phyloP scores from a whole-genome alignment of 2,329 filamentous ascomycete genomes.

The Microcyclospora tardicrescens region DNA sequence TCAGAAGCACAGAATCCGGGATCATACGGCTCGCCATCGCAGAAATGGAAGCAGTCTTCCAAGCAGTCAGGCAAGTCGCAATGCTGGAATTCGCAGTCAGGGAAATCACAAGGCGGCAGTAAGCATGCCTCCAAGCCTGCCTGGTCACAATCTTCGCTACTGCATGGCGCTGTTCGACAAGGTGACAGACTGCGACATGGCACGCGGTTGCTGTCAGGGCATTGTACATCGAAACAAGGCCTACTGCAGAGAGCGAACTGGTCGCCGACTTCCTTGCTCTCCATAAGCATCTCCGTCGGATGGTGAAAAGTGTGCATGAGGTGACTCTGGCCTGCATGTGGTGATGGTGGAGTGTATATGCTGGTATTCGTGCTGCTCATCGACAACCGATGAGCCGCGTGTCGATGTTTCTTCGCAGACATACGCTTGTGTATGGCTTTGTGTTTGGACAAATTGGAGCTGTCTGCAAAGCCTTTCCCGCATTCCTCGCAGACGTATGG shows the following conservation, averaged over 20 bases:
- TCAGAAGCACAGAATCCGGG: background rate
- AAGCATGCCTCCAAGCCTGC: slow-evolving; percentile 1
- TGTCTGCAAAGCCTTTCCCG: slow-evolving; percentile 23
- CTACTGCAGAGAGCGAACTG: slow-evolving; percentile 3
- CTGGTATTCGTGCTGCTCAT: too few relatives aligned
- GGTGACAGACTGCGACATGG: slow-evolving; percentile 9
- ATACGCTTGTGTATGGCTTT: slow-evolving; percentile 10
- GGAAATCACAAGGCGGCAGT: slow-evolving; percentile 1
- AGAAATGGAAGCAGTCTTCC: slow-evolving; percentile 2
- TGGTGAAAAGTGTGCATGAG: background rate
- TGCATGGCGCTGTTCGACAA: slow-evolving; percentile 6
- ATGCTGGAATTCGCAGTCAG: slow-evolving; percentile 1
- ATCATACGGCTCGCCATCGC: background rate
- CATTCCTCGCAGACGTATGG: slow-evolving; percentile 22
- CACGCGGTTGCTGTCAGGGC: slow-evolving; percentile 1
- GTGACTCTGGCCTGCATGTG: background rate
- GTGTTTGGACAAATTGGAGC: slow-evolving; percentile 23
- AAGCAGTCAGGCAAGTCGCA: slow-evolving; percentile 1
- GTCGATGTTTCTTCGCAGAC: slow-evolving; percentile 3
- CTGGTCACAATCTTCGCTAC: slow-evolving; percentile 2
- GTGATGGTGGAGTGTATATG: background rate
- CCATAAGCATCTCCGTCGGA: background rate
- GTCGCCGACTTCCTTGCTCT: background rate
- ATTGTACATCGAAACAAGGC: slow-evolving; percentile 9
- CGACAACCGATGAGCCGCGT: background rate